Evolutionary conservation across 306 rosid genomes (phyloP).

Genomic region (Pterocarpus macrocarpus): DNA sequence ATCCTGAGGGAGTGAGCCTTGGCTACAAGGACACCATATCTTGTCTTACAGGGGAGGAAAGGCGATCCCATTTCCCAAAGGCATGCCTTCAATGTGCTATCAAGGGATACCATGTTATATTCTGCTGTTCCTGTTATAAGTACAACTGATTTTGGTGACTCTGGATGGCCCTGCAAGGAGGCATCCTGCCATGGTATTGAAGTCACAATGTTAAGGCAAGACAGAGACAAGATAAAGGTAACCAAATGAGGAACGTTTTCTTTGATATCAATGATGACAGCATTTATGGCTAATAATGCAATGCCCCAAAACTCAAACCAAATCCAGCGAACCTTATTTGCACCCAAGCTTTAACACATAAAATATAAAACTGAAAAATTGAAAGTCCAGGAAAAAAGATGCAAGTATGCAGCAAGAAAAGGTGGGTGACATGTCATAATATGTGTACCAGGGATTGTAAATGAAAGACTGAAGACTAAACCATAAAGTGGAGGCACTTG

Average conservation of each 20-base stretch:
- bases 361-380: background rate
- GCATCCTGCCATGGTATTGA: conserved; percentile 77
- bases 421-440: background rate
- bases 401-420: background rate
- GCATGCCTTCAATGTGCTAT: conserved; percentile 79
- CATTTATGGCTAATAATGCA: conserved; percentile 9
- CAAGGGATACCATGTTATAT: conserved; percentile 88
- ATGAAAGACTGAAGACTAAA: background rate
- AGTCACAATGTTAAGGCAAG: conserved; percentile 32
- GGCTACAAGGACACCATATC: conserved; percentile 85
- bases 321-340: conserved; percentile 7
- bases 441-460: background rate
- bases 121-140: conserved; percentile 92
- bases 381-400: background rate
- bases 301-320: background rate
- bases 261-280: conserved; percentile 6
- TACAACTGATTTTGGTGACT: conserved; percentile 93
- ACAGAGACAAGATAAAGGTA: conserved; percentile 23
- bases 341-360: background rate
- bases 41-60: conserved; percentile 85
- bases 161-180: conserved; percentile 86
- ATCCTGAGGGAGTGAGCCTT: conserved; percentile 95
- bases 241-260: conserved; percentile 2
- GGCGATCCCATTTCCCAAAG: conserved; percentile 99
- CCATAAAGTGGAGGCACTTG: background rate